Evolutionary conservation across 2,329 filamentous ascomycete genomes (phyloP).

Genomic region (Xylariaceae sp.): DNA sequence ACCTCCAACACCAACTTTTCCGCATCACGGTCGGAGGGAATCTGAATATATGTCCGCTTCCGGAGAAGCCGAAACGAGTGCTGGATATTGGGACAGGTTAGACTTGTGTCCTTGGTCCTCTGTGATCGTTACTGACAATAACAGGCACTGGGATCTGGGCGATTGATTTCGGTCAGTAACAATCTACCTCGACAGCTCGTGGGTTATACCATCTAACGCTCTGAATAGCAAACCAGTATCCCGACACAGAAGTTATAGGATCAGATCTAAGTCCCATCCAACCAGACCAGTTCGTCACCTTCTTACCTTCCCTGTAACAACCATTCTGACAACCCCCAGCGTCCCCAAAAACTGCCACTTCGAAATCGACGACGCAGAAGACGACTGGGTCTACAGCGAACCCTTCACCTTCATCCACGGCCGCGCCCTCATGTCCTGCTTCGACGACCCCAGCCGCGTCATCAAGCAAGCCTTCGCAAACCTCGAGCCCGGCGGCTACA

Average conservation of each 20-base stretch:
- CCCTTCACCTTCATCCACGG: conserved; percentile 51
- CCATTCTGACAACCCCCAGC: conserved; percentile 15
- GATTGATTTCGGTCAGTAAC: conserved; percentile 39
- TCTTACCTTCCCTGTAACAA: neutral
- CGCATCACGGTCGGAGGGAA: conserved; percentile 37
- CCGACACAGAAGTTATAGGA: conserved; percentile 36
- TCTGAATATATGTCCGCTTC: conserved; percentile 42
- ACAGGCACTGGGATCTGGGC: conserved; percentile 46
- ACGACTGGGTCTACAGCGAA: conserved; percentile 44
- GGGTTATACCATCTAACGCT: neutral
- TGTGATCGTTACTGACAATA: conserved; percentile 2
- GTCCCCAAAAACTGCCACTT: conserved; percentile 50
- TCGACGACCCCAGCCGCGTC: conserved; percentile 45
- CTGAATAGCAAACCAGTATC: conserved; percentile 35
- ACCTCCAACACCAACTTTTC: conserved; percentile 38
- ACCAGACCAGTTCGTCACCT: conserved; percentile 33
- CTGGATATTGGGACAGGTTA: conserved; percentile 42
- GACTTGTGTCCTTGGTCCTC: neutral
- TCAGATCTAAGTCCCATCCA: conserved; percentile 45
- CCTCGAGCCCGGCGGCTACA: conserved; percentile 36
- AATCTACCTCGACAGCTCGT: neutral
- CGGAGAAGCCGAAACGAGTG: conserved; percentile 36
- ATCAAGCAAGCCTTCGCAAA: conserved; percentile 41
- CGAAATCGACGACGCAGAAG: conserved; percentile 50
- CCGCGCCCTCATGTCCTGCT: conserved; percentile 45